Percentiles rank a stretch among this genome's conserved stretches.
Conservation (phyloP, 1,284 basidiomycete genomes). For the Pyrrhoderma lamaoense region DNA sequence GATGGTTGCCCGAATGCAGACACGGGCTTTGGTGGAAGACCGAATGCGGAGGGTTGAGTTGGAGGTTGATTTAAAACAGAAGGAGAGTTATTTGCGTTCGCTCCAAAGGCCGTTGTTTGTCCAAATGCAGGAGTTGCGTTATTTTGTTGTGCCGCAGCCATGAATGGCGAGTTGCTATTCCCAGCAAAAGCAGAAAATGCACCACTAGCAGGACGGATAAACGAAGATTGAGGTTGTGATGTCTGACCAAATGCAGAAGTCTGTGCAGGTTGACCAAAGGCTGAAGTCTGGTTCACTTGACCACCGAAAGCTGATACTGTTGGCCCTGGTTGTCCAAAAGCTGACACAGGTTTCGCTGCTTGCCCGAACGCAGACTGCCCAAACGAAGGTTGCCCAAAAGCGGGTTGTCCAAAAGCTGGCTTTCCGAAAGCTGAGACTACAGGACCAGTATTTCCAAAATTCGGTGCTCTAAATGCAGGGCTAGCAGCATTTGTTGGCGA, state of each 20-base stretch:
- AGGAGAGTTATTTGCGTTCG: conserved; percentile 12
- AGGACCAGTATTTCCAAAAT: conserved; percentile 21
- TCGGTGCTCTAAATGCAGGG: conserved; percentile 27
- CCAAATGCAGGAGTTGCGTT: conserved; percentile 27
- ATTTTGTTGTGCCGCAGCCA: conserved; percentile 22
- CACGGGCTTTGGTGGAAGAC: conserved; percentile 19
- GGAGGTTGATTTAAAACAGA: conserved; percentile 28
- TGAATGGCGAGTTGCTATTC: conserved; percentile 28
- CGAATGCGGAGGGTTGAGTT: conserved; percentile 23
- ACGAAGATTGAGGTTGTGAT: conserved; percentile 24
- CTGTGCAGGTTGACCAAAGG: conserved; percentile 29
- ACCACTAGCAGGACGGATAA: conserved; percentile 30
- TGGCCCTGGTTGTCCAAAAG: conserved; percentile 30
- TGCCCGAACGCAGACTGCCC: conserved; percentile 29
- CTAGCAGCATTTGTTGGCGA: conserved; percentile 21
- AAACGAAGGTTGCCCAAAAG: conserved; percentile 33
- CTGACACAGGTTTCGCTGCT: conserved; percentile 29
- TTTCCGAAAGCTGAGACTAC: conserved; percentile 27
- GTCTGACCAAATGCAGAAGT: conserved; percentile 29
- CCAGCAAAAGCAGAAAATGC: conserved; percentile 31
- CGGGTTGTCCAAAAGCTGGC: conserved; percentile 23
- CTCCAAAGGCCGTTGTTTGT: conserved; percentile 24
- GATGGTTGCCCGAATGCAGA: conserved; percentile 29
- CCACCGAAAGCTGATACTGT: conserved; percentile 30
- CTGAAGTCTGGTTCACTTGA: conserved; percentile 32